phyloP scores from a whole-genome alignment of 768 basidiomycete species.

The Mycena kentingensis region DNA sequence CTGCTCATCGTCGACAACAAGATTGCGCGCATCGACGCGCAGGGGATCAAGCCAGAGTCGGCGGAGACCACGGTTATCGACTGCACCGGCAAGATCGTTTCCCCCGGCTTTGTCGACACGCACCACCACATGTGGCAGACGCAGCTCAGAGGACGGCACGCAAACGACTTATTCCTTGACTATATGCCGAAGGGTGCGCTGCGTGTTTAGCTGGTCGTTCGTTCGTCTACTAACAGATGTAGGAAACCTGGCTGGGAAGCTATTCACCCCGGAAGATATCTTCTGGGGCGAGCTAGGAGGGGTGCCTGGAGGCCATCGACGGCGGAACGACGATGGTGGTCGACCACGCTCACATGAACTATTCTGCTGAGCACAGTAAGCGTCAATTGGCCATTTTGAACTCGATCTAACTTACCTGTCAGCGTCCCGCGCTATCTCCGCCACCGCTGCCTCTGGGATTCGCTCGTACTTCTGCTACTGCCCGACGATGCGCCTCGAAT shows the following conservation, averaged over 20 bases:
- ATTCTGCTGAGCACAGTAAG: slow-evolving; percentile 13
- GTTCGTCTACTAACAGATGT: neutral
- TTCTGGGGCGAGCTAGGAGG: slow-evolving; percentile 20
- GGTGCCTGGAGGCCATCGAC: slow-evolving; percentile 18
- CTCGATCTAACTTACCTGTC: neutral
- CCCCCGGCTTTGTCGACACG: slow-evolving; percentile 19
- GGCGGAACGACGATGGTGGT: slow-evolving; percentile 15
- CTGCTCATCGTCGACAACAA: slow-evolving; percentile 13
- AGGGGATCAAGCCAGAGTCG: neutral
- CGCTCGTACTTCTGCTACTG: slow-evolving; percentile 19
- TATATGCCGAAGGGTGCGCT: slow-evolving; percentile 12
- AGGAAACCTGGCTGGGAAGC: slow-evolving; percentile 1
- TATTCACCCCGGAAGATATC: slow-evolving; percentile 15
- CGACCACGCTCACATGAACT: slow-evolving; percentile 20
- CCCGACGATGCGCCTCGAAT: neutral
- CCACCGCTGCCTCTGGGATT: slow-evolving; percentile 15
- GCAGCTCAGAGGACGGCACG: slow-evolving; percentile 19
- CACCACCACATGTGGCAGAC: slow-evolving; percentile 22
- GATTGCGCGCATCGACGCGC: slow-evolving; percentile 8
- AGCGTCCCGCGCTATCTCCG: slow-evolving; percentile 13
- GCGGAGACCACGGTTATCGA: neutral
- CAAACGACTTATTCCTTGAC: slow-evolving; percentile 13
- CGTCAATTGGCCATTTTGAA: neutral
- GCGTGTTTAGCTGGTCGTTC: neutral
- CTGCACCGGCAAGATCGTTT: slow-evolving; percentile 15